Evolutionary conservation across 2,329 filamentous ascomycete genomes (phyloP).

Genomic region (Cladophialophora psammophila): DNA sequence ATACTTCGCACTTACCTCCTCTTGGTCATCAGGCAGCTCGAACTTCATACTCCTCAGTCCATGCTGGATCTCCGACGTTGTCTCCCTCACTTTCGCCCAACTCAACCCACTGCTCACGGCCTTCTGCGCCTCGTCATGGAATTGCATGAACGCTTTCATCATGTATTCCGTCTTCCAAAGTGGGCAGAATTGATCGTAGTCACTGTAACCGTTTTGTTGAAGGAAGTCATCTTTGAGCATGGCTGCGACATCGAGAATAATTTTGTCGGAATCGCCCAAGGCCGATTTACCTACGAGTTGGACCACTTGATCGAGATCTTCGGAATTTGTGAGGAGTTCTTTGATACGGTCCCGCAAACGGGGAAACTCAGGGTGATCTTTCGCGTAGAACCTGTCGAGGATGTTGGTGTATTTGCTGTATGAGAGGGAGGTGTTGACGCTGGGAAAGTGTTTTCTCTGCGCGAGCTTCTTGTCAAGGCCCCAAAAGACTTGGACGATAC

Average conservation of each 20-base stretch:
- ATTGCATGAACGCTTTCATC: slow-evolving; percentile 99
- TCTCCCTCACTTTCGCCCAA: slow-evolving; percentile 92
- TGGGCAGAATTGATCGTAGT: slow-evolving; percentile 99
- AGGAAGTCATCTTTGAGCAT: slow-evolving; percentile 98
- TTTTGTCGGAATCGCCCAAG: slow-evolving; percentile 96
- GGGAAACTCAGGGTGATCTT: slow-evolving; percentile 93
- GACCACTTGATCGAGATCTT: slow-evolving; percentile 97
- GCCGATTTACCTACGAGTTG: slow-evolving; percentile 98
- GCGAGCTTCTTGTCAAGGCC: slow-evolving; percentile 99
- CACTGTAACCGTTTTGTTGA: slow-evolving; percentile 98
- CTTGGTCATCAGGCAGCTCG: slow-evolving; percentile 86
- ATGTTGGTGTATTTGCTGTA: slow-evolving; percentile 96
- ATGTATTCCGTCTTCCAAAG: slow-evolving; percentile 99
- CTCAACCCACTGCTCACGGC: slow-evolving; percentile 86
- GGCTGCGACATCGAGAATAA: slow-evolving; percentile 89
- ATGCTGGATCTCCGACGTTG: slow-evolving; percentile 83
- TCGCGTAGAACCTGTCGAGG: slow-evolving; percentile 92
- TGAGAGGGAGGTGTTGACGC: slow-evolving; percentile 91
- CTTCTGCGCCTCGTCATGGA: slow-evolving; percentile 97
- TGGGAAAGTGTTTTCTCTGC: slow-evolving; percentile 98
- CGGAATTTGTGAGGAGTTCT: slow-evolving; percentile 90
- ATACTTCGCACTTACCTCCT: slow-evolving; percentile 86
- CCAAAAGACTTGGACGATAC: slow-evolving; percentile 99
- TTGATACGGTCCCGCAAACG: slow-evolving; percentile 90
- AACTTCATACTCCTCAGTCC: slow-evolving; percentile 95